Base-by-base conservation (phyloP, 2,329 filamentous ascomycete species). In the Parascedosporium putredinis region DNA sequence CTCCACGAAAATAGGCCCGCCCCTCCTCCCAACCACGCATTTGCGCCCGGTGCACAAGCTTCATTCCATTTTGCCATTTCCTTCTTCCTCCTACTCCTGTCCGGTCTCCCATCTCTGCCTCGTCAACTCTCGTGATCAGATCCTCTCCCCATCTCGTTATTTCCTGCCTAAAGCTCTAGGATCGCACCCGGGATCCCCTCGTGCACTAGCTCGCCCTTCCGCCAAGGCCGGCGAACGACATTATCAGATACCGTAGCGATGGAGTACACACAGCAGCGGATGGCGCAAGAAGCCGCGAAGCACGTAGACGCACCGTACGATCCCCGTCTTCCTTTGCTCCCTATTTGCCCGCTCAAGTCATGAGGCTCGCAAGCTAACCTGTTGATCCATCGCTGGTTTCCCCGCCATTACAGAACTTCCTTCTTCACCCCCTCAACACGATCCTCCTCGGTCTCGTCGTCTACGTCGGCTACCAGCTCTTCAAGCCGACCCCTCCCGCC, bases 341-440 rank as follows among this genome's bases (percentile, higher is more conserved):
- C 16, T 12, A n/a, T 27, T 45, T 42, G 8, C 43, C 29, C n/a
- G n/a, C n/a, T n/a, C n/a, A n/a, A n/a, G n/a, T n/a, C 29, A 50
- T 25, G 38, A 6, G 33, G 25, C 42, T 23, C 31, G 9, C 43
- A 24, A 34, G 34, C 33, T 16, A 16, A 44, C 33, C 27, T 12
- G 27, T n/a, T n/a, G n/a, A n/a, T n/a, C n/a, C n/a, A n/a, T n/a
- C n/a, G n/a, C 12, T n/a, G n/a, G 9, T 43, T 14, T 18, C 29
- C 33, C 47, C n/a, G n/a, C 49, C 42, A 31, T 12, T 43, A 42
- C 56, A 73, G 66, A 54, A 62, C 67, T 58, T 63, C 66, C 51
- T 56, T 83, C 61, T 55, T 76, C 55, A 83, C 80, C 81, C 81
- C 4, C 72, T 84, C 59, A 85, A 85, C 69, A 54, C 77, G 53